Evolutionary conservation across 805 yeast species (phyloP).

Genomic region (Metschnikowia reukaufii): DNA sequence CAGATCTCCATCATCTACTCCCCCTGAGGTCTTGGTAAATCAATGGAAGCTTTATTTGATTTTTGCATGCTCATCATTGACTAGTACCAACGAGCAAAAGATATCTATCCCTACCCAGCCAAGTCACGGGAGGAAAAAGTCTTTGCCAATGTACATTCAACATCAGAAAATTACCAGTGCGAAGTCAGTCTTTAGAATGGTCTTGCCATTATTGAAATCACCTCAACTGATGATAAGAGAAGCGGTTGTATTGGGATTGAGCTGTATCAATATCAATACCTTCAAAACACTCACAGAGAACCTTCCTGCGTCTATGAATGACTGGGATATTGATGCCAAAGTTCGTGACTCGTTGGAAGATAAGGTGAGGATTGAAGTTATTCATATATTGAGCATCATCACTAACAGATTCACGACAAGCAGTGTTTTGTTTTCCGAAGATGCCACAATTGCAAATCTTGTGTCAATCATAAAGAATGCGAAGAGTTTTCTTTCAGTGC

Average conservation of each 20-base stretch:
- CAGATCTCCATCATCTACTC: conserved; percentile 30
- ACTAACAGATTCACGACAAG: conserved; percentile 60
- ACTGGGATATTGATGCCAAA: conserved; percentile 42
- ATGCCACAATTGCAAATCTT: conserved; percentile 64
- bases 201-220: conserved; percentile 73
- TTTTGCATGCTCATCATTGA: conserved; percentile 88
- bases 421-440: conserved; percentile 56
- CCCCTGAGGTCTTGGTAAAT: conserved; percentile 71
- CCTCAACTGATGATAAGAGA: conserved; percentile 72
- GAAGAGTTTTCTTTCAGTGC: conserved; percentile 56
- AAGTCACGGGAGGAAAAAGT: conserved; percentile 67
- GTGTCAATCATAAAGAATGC: conserved; percentile 61
- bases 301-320: conserved; percentile 57
- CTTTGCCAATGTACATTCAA: conserved; percentile 79
- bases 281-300: conserved; percentile 80
- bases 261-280: conserved; percentile 87
- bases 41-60: conserved; percentile 89
- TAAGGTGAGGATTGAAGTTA: conserved; percentile 66
- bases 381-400: conserved; percentile 69
- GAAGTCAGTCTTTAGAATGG: conserved; percentile 82
- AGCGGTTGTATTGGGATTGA: conserved; percentile 84
- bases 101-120: conserved; percentile 51
- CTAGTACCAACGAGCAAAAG: conserved; percentile 85
- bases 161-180: conserved; percentile 94
- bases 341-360: conserved; percentile 38